Conservation (phyloP, 2,329 filamentous ascomycete species). For the Colletotrichum graminicola region DNA sequence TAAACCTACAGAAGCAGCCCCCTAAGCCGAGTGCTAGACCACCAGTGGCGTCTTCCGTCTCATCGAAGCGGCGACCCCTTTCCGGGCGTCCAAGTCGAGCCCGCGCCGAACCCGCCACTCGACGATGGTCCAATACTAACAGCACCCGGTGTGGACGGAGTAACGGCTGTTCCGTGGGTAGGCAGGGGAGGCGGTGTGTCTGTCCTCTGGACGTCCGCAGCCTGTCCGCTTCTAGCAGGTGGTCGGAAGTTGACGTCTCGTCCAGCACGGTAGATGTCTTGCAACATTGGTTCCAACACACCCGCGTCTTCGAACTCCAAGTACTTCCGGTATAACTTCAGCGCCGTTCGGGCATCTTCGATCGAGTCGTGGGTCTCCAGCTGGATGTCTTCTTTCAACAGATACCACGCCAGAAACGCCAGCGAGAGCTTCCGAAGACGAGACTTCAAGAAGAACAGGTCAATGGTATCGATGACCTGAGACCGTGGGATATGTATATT, state of each 20-base stretch:
- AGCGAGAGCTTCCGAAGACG: conserved; percentile 89
- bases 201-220: conserved; percentile 56
- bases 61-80: conserved; percentile 48
- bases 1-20: not conserved
- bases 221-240: conserved; percentile 59
- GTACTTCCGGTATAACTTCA: conserved; percentile 91
- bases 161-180: conserved; percentile 50
- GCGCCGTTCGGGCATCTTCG: conserved; percentile 91
- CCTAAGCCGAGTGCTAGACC: not conserved
- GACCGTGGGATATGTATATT: conserved; percentile 94
- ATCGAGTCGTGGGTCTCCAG: conserved; percentile 93
- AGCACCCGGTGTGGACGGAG: conserved; percentile 60
- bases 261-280: conserved; percentile 80
- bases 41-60: not conserved
- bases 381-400: conserved; percentile 95
- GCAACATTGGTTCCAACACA: conserved; percentile 83
- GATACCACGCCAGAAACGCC: conserved; percentile 89
- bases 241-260: conserved; percentile 65
- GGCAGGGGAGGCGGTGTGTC: conserved; percentile 65
- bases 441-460: conserved; percentile 86
- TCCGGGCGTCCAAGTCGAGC: conserved; percentile 60
- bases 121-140: conserved; percentile 49
- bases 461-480: conserved; percentile 94
- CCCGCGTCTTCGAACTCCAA: conserved; percentile 90
- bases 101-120: conserved; percentile 54